Base-by-base conservation (phyloP, 176 grass and related monocot species). In the Cenchrus americanus region DNA sequence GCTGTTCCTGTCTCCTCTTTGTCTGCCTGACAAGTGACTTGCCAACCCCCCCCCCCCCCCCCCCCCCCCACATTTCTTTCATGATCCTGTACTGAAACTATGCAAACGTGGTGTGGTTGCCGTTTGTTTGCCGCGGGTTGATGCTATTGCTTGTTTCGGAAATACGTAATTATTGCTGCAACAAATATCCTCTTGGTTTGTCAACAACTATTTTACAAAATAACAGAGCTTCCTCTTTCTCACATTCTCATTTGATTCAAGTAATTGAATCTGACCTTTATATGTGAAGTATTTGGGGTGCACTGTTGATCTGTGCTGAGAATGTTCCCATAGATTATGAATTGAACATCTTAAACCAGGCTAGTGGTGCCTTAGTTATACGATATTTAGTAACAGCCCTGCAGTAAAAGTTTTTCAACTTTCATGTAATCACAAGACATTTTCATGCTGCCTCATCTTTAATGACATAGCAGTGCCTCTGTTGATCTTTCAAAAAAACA, bases 1-100 rank as follows among this genome's bases (percentile, higher is more conserved):
- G 54, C 87, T 44, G 68, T 10, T 73, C 13, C 50, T 85, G 50
- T 74, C 64, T 54, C 26, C 17, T 62, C 30, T 54, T 67, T 93
- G 63, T 22, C 66, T 59, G 37, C 55, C 34, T 76, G 14, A 10
- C 0, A 52, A 46, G 74, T 44, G 30, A 15, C 49, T 82, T 75
- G 23, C 6, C 27, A 11, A 68, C 17, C 10, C 37, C 21, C 21
- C 34, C 32, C 17, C 15, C 37, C 21, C 21, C 10, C 15, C 37
- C 21, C 14, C 17, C 15, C 37, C 14, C 21, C 41, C 26, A 15
- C 17, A 22, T 69, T 75, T 62, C 8, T 23, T 51, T 10, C 27
- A 26, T 50, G 14, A 68, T 81, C 49, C 69, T 80, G 22, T 75
- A 41, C 30, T 63, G 37, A 7, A 77, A 73, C 10, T 48, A 57